Evolutionary conservation across 2,329 filamentous ascomycete genomes (phyloP).

Genomic region (Aureobasidium sp.): DNA sequence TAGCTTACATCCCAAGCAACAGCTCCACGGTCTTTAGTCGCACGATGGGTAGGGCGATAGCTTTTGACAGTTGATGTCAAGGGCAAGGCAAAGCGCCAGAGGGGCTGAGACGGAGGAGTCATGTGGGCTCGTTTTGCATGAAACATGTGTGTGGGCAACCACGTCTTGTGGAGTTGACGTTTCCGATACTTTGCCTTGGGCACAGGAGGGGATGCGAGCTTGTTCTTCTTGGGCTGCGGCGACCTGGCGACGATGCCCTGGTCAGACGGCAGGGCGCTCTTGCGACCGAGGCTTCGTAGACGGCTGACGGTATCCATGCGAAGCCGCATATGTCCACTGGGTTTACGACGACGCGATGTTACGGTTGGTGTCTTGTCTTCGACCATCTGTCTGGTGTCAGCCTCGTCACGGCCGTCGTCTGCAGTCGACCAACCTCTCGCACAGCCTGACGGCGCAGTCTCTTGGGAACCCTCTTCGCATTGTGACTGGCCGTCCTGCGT

Average conservation of each 20-base stretch:
- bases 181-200: slow-evolving; percentile 70
- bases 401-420: not conserved
- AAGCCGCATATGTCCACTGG: slow-evolving; percentile 47
- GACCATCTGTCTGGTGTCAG: slow-evolving; percentile 54
- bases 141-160: slow-evolving; percentile 91
- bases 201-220: slow-evolving; percentile 56
- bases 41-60: slow-evolving; percentile 80
- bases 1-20: slow-evolving; percentile 94
- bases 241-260: slow-evolving; percentile 30
- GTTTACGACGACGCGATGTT: slow-evolving; percentile 57
- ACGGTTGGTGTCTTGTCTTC: slow-evolving; percentile 88
- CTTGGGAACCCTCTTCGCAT: slow-evolving; percentile 81
- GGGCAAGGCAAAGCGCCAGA: slow-evolving; percentile 89
- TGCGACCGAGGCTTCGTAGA: slow-evolving; percentile 54
- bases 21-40: slow-evolving; percentile 65
- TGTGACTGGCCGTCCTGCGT: slow-evolving; percentile 86
- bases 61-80: slow-evolving; percentile 82
- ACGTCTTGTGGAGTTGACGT: slow-evolving; percentile 81
- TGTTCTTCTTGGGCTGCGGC: slow-evolving; percentile 65
- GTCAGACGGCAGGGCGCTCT: slow-evolving; percentile 33
- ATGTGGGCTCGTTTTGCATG: slow-evolving; percentile 89
- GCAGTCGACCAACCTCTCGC: slow-evolving; percentile 43
- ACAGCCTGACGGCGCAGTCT: slow-evolving; percentile 63
- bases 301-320: slow-evolving; percentile 70
- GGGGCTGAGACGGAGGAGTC: slow-evolving; percentile 66